Conservation (phyloP, 164 flowering plant genomes). For the Pachysandra terminalis region DNA sequence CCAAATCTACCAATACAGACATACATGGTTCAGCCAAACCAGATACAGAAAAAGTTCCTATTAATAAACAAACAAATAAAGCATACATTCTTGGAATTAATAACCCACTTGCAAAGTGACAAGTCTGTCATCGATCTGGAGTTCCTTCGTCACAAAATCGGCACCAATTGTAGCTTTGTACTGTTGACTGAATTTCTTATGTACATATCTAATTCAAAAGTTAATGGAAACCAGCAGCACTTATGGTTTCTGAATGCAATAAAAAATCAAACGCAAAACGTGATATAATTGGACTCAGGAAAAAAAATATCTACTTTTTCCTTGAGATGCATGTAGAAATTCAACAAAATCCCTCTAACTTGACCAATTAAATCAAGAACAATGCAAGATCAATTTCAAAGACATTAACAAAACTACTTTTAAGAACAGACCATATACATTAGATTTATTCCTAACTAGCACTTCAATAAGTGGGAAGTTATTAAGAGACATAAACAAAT, state of each 20-base stretch:
- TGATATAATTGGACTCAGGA: too few species aligned
- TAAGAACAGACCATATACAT: too few species aligned
- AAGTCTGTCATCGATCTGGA: conserved; percentile 83
- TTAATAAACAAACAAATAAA: neutral
- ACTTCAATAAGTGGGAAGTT: too few species aligned
- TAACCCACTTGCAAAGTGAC: conserved; percentile 78
- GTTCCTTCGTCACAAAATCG: conserved; percentile 89
- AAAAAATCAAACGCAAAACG: too few species aligned
- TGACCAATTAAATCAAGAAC: neutral
- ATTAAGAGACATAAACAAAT: too few species aligned
- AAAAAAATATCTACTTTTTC: too few species aligned
- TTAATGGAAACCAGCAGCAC: conserved; percentile 20
- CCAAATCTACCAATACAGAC: conserved; percentile 67
- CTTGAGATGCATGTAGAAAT: too few species aligned
- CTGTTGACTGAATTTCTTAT: conserved; percentile 86
- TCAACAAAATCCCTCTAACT: neutral
- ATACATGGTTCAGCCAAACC: neutral
- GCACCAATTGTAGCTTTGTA: conserved; percentile 98
- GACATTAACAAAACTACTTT: too few species aligned
- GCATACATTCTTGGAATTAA: neutral
- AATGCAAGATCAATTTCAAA: neutral
- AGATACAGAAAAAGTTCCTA: neutral
- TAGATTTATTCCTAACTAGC: too few species aligned
- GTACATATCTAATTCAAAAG: conserved; percentile 62
- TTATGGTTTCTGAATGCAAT: too few species aligned